Percentiles rank a stretch among this genome's conserved stretches.
These are phyloP conservation scores for Melastoma malabathricum DNA, from an alignment of 345 rosid species.

Conservation along the genomic window DNA sequence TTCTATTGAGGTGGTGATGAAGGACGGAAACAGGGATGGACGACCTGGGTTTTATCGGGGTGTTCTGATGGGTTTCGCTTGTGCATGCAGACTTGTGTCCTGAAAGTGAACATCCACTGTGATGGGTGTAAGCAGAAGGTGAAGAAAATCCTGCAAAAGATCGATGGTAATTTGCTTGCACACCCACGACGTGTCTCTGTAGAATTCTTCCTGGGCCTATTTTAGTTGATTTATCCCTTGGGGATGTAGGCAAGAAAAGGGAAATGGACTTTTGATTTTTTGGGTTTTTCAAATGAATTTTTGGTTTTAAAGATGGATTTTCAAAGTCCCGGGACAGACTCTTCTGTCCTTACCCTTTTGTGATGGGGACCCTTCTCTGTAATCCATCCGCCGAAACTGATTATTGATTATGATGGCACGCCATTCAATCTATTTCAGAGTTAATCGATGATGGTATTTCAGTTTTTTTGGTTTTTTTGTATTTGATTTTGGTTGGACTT, in stretches of 20 bases:
- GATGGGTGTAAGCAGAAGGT: slow-evolving; percentile 91
- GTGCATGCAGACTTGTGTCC: slow-evolving; percentile 80
- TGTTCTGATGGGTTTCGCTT: slow-evolving; percentile 10
- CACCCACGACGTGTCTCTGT: background rate
- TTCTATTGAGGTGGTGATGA: slow-evolving; percentile 1
- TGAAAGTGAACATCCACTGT: slow-evolving; percentile 91
- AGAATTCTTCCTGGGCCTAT: background rate
- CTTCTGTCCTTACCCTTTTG: too few relatives aligned
- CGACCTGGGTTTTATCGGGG: slow-evolving; percentile 7
- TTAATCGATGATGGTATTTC: too few relatives aligned
- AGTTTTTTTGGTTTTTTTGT: background rate
- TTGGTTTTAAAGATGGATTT: too few relatives aligned
- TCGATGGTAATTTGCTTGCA: slow-evolving; percentile 65
- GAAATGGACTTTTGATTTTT: too few relatives aligned
- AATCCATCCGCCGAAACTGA: too few relatives aligned
- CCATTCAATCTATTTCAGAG: too few relatives aligned
- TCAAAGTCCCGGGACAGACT: too few relatives aligned
- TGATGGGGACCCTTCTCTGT: too few relatives aligned
- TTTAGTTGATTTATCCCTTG: too few relatives aligned
- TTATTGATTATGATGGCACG: too few relatives aligned
- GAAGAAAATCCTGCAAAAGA: slow-evolving; percentile 84
- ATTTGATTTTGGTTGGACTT: background rate
- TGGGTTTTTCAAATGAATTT: too few relatives aligned
- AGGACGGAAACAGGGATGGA: slow-evolving; percentile 8
- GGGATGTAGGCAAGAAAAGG: too few relatives aligned